Evolutionary conservation across 345 rosid genomes (phyloP), one percentile per base, ranked within the genome.

Genomic region (Anastatica hierochuntica): DNA sequence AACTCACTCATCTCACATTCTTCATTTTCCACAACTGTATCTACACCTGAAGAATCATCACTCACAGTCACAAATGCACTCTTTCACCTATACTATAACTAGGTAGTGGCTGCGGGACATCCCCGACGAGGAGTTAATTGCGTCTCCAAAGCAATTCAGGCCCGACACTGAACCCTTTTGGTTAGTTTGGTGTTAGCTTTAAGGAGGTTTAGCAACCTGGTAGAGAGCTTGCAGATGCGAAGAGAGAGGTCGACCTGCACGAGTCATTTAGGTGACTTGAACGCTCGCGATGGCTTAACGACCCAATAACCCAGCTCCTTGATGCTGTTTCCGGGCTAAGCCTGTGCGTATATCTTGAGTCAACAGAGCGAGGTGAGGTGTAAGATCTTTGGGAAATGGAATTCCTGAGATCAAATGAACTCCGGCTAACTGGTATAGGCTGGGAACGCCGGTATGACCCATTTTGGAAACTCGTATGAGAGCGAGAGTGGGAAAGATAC

Each of bases 191-290:
- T 30, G 40, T 51, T 47, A 37, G 17, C 43, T n/a, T n/a, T n/a
- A 21, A 21, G 24, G 2, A 21, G 6, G 15, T 52, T 67, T 54
- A 68, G 47, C 67, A 61, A 11, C 13, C 72, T 15, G 98, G 98
- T 46, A 92, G 86, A 29, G 98, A 92, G 4, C 81, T 81, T 19
- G 96, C 83, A n/a, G 96, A 87, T 19, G 84, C 79, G 68, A 75
- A 84, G 3, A 94, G 90, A 8, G 88, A 67, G 74, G 84, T 69
- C 57, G 80, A 78, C 45, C 84, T 73, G 20, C 77, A 76, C 1
- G 95, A 81, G 49, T 66, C 56, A 15, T 49, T 59, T 10, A 1
- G 69, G 55, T 49, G 81, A 56, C 74, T 64, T 7, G 78, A 78
- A 62, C 38, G 74, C 15, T 14, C 66, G 20, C 50, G 82, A 54